Evolutionary conservation across 148 eudicot species (phyloP).

Genomic region (Rhododendron mucronatum): DNA sequence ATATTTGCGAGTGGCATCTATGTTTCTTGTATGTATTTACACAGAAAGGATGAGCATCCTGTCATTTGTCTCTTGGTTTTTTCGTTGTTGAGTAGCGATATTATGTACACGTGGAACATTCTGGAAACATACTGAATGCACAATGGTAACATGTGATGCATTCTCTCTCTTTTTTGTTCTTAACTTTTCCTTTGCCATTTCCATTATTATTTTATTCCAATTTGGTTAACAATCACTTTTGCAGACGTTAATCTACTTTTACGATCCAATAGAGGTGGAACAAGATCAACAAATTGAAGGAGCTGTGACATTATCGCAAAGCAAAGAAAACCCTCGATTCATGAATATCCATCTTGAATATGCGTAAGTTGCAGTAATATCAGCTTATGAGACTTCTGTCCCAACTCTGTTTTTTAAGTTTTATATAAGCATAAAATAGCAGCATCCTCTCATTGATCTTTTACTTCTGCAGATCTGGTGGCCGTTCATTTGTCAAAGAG

Average conservation of each 20-base stretch:
- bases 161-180: not conserved
- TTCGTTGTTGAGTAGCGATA: not conserved
- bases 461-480: conserved; percentile 67
- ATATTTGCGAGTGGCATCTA: not conserved
- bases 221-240: not conserved
- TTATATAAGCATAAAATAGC: not conserved
- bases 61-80: not conserved
- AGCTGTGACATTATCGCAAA: conserved; percentile 69
- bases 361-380: conserved; percentile 39
- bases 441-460: not conserved
- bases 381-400: not conserved
- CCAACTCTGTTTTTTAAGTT: not conserved
- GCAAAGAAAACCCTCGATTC: conserved; percentile 86
- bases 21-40: not conserved
- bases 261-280: conserved; percentile 86
- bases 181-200: too few relatives aligned
- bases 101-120: not conserved
- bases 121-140: not conserved
- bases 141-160: not conserved
- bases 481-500: conserved; percentile 76
- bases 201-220: not conserved
- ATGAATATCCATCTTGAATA: conserved; percentile 84
- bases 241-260: conserved; percentile 84
- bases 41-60: not conserved
- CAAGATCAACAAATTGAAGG: conserved; percentile 92